Evolutionary conservation across 2,329 filamentous ascomycete species (phyloP).

Genomic region (Fusarium globosum): DNA sequence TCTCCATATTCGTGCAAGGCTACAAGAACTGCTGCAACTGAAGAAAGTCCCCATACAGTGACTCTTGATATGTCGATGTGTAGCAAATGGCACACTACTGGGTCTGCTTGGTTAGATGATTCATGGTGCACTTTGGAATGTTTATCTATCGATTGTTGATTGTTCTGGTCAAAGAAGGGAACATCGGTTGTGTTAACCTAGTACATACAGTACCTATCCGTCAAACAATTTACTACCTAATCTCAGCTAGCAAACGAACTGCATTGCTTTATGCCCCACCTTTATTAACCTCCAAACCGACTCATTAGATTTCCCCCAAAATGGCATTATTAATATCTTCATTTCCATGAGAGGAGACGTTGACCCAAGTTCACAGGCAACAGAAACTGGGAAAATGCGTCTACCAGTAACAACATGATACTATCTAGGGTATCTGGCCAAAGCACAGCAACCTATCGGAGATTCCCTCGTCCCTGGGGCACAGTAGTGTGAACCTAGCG

Average conservation of each 20-base stretch:
- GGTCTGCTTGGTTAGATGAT: not conserved
- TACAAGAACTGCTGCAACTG: not conserved
- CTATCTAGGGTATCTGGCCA: not conserved
- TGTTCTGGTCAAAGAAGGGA: not conserved
- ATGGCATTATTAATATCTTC: not conserved
- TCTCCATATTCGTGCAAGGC: conserved; percentile 1
- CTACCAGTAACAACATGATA: not conserved
- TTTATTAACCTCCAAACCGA: not conserved
- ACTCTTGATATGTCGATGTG: not conserved
- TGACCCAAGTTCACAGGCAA: not conserved
- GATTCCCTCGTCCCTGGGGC: not conserved
- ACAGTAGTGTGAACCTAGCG: conserved; percentile 10
- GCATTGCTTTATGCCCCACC: not conserved
- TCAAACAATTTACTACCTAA: not conserved
- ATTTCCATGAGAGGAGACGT: not conserved
- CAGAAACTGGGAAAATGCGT: conserved; percentile 9
- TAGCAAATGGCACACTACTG: not conserved
- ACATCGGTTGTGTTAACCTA: not conserved
- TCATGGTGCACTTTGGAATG: not conserved
- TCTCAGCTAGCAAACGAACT: not conserved
- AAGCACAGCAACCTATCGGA: not conserved
- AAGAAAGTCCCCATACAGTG: too few species aligned
- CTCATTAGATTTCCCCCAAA: too few species aligned
- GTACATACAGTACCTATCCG: not conserved
- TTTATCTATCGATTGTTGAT: not conserved